These are phyloP conservation scores for Magnolia sinica DNA, from an alignment of 164 flowering plant species.

Conservation along the genomic window DNA sequence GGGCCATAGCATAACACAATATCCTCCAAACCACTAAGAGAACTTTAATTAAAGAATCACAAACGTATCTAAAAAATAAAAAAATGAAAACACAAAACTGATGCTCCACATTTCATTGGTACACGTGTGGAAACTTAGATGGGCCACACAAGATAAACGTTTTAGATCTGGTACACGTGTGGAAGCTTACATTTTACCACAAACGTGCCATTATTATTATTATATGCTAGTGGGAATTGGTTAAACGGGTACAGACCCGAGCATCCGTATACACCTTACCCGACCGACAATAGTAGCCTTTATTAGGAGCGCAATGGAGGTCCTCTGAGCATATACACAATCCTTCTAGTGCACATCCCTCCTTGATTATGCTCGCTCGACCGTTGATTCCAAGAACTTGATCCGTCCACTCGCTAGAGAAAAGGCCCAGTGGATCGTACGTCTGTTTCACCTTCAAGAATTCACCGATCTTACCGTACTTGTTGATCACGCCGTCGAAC, in stretches of 20 bases:
- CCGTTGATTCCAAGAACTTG: conserved; percentile 60
- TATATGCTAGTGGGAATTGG: neutral
- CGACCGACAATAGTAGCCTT: conserved; percentile 57
- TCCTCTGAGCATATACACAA: conserved; percentile 67
- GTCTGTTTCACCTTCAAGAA: conserved; percentile 52
- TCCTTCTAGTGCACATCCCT: conserved; percentile 83
- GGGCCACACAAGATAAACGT: too few relatives aligned
- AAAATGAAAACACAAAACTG: too few relatives aligned
- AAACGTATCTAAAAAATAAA: neutral
- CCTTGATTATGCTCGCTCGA: conserved; percentile 31
- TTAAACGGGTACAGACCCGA: conserved; percentile 47
- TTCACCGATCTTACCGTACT: conserved; percentile 30
- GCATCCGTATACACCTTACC: conserved; percentile 64
- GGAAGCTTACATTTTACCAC: neutral
- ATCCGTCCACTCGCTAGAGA: conserved; percentile 78
- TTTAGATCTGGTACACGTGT: too few relatives aligned
- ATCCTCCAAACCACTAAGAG: too few relatives aligned
- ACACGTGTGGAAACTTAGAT: too few relatives aligned
- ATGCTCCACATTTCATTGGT: too few relatives aligned
- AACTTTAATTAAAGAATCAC: too few relatives aligned
- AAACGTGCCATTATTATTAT: too few relatives aligned
- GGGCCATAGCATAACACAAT: too few relatives aligned
- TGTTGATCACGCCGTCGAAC: conserved; percentile 48
- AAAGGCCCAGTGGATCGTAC: conserved; percentile 62
- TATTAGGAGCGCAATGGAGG: conserved; percentile 60